phyloP scores from a whole-genome alignment of 2,329 filamentous ascomycete genomes.

The Penicillium sp. region DNA sequence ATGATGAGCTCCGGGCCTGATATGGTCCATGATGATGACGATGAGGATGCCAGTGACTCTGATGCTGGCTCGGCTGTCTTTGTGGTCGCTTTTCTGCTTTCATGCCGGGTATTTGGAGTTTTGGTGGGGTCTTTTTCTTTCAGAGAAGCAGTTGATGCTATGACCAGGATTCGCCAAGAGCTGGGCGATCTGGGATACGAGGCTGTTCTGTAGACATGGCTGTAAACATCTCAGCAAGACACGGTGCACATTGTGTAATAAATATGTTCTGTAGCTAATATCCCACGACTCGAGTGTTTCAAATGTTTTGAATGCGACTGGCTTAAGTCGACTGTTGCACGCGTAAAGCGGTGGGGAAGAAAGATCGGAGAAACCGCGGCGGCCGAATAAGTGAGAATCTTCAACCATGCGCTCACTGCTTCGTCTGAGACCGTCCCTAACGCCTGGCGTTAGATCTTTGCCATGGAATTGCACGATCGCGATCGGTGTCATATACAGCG shows the following conservation, averaged over 20 bases:
- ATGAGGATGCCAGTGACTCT: slow-evolving; percentile 29
- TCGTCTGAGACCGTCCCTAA: slow-evolving; percentile 18
- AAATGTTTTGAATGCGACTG: slow-evolving; percentile 2
- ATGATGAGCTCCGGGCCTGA: slow-evolving; percentile 42
- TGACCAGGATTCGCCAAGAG: slow-evolving; percentile 39
- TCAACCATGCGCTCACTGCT: slow-evolving; percentile 26
- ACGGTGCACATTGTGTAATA: neutral
- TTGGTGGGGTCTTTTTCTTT: slow-evolving; percentile 14
- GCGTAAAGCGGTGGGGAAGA: slow-evolving; percentile 23
- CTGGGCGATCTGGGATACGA: slow-evolving; percentile 16
- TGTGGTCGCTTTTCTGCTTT: slow-evolving; percentile 6
- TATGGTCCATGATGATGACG: slow-evolving; percentile 18
- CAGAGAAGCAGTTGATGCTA: slow-evolving; percentile 25
- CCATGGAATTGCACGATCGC: slow-evolving; percentile 5
- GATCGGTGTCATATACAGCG: slow-evolving; percentile 19
- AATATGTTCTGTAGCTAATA: neutral
- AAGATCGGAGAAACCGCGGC: slow-evolving; percentile 17
- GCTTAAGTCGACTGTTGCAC: neutral
- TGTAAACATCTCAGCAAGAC: slow-evolving; percentile 15
- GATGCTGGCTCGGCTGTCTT: slow-evolving; percentile 10
- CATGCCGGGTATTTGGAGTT: neutral
- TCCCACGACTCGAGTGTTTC: neutral
- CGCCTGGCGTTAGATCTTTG: neutral
- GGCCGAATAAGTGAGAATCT: slow-evolving; percentile 4
- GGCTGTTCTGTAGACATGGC: slow-evolving; percentile 17